Percentiles rank a stretch among this genome's conserved stretches.
Evolutionary conservation across 2,329 filamentous ascomycete species (phyloP).

Genomic region (Fusarium sp.): DNA sequence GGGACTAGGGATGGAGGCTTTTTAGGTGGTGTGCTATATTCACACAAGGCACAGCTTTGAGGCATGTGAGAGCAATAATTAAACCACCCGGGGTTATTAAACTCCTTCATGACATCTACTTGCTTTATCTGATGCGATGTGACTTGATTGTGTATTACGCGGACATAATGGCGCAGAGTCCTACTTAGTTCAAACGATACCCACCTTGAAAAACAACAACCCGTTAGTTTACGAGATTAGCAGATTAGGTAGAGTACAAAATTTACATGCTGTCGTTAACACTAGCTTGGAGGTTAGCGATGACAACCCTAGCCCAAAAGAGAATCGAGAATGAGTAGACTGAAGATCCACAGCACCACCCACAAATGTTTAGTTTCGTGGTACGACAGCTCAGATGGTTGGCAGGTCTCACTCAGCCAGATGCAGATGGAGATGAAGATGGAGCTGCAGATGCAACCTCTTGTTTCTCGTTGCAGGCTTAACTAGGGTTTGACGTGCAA

Average conservation of each 20-base stretch:
- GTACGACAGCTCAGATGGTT: slow-evolving; percentile 38
- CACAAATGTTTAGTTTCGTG: slow-evolving; percentile 31
- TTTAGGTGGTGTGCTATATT: slow-evolving; percentile 27
- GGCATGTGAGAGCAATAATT: slow-evolving; percentile 27
- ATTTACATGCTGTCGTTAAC: slow-evolving; percentile 36
- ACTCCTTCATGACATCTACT: slow-evolving; percentile 26
- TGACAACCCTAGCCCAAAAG: slow-evolving; percentile 38
- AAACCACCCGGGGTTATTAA: slow-evolving; percentile 32
- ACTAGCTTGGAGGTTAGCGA: slow-evolving; percentile 42
- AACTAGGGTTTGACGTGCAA: slow-evolving; percentile 8
- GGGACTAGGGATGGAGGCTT: slow-evolving; percentile 30
- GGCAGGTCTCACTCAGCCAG: slow-evolving; percentile 7
- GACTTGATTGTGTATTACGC: slow-evolving; percentile 18
- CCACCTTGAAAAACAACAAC: slow-evolving; percentile 30
- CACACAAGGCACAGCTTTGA: slow-evolving; percentile 28
- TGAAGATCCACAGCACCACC: slow-evolving; percentile 33
- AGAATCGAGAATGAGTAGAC: slow-evolving; percentile 29
- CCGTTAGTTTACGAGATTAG: slow-evolving; percentile 29
- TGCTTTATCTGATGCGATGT: slow-evolving; percentile 8
- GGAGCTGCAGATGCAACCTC: background rate
- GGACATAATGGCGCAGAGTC: slow-evolving; percentile 30
- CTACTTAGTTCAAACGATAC: background rate
- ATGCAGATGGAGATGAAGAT: background rate
- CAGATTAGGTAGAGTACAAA: slow-evolving; percentile 15
- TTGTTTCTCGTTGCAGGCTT: background rate